Percentiles rank a stretch among this genome's conserved stretches.
phyloP scores from a whole-genome alignment of 2,329 filamentous ascomycete genomes.

The Botrytis galanthina region DNA sequence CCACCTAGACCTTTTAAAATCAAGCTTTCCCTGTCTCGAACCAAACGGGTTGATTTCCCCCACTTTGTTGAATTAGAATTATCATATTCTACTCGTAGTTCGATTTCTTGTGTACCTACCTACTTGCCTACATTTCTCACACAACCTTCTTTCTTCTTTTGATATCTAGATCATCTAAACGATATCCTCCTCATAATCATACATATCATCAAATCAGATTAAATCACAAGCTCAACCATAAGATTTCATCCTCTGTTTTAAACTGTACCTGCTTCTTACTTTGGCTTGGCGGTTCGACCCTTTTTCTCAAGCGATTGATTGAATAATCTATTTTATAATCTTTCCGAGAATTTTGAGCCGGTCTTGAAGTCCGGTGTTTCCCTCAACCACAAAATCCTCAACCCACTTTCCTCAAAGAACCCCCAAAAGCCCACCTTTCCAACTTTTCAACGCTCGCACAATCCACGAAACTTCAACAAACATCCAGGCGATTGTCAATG shows the following conservation, averaged over 20 bases:
- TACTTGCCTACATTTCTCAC: not conserved
- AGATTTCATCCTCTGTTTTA: not conserved
- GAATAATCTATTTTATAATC: not conserved
- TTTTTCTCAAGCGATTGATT: slow-evolving; percentile 12
- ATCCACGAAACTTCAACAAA: slow-evolving; percentile 4
- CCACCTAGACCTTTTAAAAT: not conserved
- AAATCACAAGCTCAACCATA: not conserved
- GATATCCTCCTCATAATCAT: not conserved
- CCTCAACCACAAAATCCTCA: slow-evolving; percentile 10
- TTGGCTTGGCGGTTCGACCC: slow-evolving; percentile 10
- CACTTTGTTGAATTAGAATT: slow-evolving; percentile 7
- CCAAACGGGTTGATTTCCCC: not conserved
- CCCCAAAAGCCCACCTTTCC: slow-evolving; percentile 4
- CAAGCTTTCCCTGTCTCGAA: not conserved
- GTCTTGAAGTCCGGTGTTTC: not conserved
- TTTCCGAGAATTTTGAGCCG: slow-evolving; percentile 16
- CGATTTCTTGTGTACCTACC: not conserved
- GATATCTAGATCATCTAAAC: not conserved
- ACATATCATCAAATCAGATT: not conserved
- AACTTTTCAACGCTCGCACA: slow-evolving; percentile 6
- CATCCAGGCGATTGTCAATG: slow-evolving; percentile 47
- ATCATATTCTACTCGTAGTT: not conserved
- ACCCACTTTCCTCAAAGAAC: slow-evolving; percentile 15
- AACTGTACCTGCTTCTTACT: slow-evolving; percentile 4
- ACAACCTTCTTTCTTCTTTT: not conserved